Percentiles rank a stretch among this genome's conserved stretches.
phyloP scores from a whole-genome alignment of 73 alveolate species.

The Tetrahymena malaccensis region DNA sequence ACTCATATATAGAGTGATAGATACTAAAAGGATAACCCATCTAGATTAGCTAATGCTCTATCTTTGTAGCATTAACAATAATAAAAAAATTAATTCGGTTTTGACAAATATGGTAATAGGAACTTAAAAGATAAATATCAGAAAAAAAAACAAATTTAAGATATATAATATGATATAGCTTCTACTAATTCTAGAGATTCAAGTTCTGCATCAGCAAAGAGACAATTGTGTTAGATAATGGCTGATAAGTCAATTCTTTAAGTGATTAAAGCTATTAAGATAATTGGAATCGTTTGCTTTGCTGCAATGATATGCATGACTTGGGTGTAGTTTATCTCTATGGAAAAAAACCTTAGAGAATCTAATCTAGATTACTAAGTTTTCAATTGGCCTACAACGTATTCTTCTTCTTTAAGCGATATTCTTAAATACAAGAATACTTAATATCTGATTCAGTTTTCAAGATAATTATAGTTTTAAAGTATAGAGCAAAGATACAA shows the following conservation, averaged over 20 bases:
- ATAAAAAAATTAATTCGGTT: no score
- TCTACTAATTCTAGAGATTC: not conserved
- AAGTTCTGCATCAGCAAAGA: not conserved
- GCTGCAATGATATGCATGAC: not conserved
- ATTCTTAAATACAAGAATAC: not conserved
- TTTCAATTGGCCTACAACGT: not conserved
- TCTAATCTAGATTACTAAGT: not conserved
- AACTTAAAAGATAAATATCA: not conserved
- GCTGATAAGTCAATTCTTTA: not conserved
- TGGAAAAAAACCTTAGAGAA: not conserved
- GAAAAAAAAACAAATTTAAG: not conserved
- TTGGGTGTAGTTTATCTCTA: not conserved
- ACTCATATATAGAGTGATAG: no score
- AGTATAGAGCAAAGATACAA: not conserved
- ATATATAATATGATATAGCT: not conserved
- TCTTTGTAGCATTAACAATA: no score
- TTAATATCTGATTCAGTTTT: not conserved
- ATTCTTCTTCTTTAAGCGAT: not conserved
- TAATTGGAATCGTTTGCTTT: not conserved
- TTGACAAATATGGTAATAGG: no score
- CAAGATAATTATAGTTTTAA: not conserved
- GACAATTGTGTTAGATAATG: not conserved
- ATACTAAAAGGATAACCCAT: no score
- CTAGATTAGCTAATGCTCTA: no score
- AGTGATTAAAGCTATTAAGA: not conserved